Conservation (phyloP, 1,139 yeast genomes). For the Scheffersomyces quercinus region DNA sequence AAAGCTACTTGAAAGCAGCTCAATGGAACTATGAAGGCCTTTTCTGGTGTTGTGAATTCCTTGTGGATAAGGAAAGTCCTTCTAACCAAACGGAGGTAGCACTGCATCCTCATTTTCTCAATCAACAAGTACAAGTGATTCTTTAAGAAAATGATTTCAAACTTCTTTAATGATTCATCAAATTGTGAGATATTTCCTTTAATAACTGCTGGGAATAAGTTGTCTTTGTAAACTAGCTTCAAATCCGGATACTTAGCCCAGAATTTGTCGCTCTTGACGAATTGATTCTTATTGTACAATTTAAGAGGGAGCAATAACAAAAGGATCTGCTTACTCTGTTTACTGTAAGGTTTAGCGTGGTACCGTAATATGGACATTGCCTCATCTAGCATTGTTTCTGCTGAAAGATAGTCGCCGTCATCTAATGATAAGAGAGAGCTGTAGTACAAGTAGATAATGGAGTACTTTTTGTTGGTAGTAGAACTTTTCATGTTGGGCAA, state of each 20-base stretch:
- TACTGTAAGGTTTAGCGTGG: slow-evolving; percentile 18
- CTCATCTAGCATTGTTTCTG: slow-evolving; percentile 47
- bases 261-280: slow-evolving; percentile 26
- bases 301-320: slow-evolving; percentile 57
- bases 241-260: slow-evolving; percentile 50
- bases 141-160: slow-evolving; percentile 54
- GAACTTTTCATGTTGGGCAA: slow-evolving; percentile 55
- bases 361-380: slow-evolving; percentile 44
- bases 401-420: slow-evolving; percentile 57
- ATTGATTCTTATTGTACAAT: slow-evolving; percentile 39
- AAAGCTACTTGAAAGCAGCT: slow-evolving; percentile 50
- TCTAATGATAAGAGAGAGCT: slow-evolving; percentile 63
- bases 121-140: slow-evolving; percentile 65
- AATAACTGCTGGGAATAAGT: slow-evolving; percentile 48
- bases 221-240: slow-evolving; percentile 43
- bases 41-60: slow-evolving; percentile 24
- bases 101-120: slow-evolving; percentile 52
- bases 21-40: slow-evolving; percentile 46
- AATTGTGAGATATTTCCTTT: slow-evolving; percentile 57
- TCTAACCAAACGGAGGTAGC: slow-evolving; percentile 55
- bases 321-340: slow-evolving; percentile 44
- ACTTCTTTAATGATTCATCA: slow-evolving; percentile 42
- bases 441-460: slow-evolving; percentile 64
- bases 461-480: slow-evolving; percentile 47
- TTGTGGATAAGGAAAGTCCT: slow-evolving; percentile 39